Evolutionary conservation across 768 basidiomycete species (phyloP).

Genomic region (Trametes punicea): DNA sequence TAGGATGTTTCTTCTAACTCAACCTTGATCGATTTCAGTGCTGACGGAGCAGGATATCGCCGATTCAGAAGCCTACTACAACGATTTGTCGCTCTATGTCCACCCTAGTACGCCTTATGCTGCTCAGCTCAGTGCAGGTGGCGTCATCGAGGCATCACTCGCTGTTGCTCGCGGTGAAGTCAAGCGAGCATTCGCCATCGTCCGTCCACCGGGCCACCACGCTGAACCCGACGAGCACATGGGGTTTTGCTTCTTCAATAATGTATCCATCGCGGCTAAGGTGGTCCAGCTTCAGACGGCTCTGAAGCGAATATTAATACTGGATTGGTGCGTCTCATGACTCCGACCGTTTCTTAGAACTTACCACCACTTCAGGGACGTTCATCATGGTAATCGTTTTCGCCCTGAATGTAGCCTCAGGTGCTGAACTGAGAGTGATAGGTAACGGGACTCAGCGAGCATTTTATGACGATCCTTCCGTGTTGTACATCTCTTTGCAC

Average conservation of each 20-base stretch:
- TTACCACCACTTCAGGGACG: slow-evolving; percentile 61
- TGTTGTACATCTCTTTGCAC: slow-evolving; percentile 93
- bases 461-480: slow-evolving; percentile 88
- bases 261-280: slow-evolving; percentile 88
- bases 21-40: slow-evolving; percentile 38
- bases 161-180: slow-evolving; percentile 80
- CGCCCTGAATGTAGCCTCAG: background rate
- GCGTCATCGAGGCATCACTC: slow-evolving; percentile 86
- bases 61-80: slow-evolving; percentile 80
- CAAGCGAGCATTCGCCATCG: slow-evolving; percentile 89
- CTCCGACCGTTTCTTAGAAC: background rate
- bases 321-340: slow-evolving; percentile 81
- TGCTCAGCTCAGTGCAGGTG: slow-evolving; percentile 88
- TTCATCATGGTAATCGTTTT: slow-evolving; percentile 74
- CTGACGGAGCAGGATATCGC: slow-evolving; percentile 73
- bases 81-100: slow-evolving; percentile 89
- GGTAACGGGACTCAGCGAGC: slow-evolving; percentile 97
- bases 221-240: slow-evolving; percentile 97
- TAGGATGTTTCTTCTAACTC: too few relatives aligned
- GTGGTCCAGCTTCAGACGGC: slow-evolving; percentile 70
- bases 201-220: slow-evolving; percentile 96
- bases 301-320: slow-evolving; percentile 80
- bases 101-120: slow-evolving; percentile 80
- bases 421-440: slow-evolving; percentile 29
- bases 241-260: slow-evolving; percentile 99